These are phyloP conservation scores for Trichoderma sp. DNA, from an alignment of 2,329 filamentous ascomycete species.

Conservation along the genomic window DNA sequence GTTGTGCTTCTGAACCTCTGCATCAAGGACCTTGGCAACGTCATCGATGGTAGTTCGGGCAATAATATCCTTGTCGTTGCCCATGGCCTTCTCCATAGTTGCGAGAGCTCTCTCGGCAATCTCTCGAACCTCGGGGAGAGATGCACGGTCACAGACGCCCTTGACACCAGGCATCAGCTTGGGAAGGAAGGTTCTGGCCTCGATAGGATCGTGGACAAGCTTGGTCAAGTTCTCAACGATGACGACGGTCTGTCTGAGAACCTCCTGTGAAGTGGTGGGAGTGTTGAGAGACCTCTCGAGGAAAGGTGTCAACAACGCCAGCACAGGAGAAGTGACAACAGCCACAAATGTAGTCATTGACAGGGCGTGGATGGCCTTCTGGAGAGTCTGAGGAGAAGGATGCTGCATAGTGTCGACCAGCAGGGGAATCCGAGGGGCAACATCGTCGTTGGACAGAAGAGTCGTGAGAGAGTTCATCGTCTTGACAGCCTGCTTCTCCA, in stretches of 20 bases:
- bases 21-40: constrained; percentile 69
- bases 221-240: constrained; percentile 98
- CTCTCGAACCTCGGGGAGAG: constrained; percentile 90
- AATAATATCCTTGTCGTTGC: constrained; percentile 61
- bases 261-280: constrained; percentile 86
- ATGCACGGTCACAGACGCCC: constrained; percentile 79
- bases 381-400: constrained; percentile 79
- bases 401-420: constrained; percentile 94
- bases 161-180: constrained; percentile 94
- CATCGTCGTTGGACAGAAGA: constrained; percentile 94
- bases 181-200: constrained; percentile 90
- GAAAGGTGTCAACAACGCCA: constrained; percentile 90
- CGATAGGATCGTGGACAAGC: constrained; percentile 90
- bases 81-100: constrained; percentile 94
- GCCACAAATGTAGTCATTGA: constrained; percentile 99
- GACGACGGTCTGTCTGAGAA: constrained; percentile 90
- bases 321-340: constrained; percentile 88
- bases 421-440: constrained; percentile 84
- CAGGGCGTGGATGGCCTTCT: constrained; percentile 94
- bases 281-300: constrained; percentile 92
- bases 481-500: constrained; percentile 82
- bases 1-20: constrained; percentile 68
- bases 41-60: constrained; percentile 69
- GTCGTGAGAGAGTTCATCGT: constrained; percentile 89
- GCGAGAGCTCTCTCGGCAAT: constrained; percentile 76